Evolutionary conservation across 345 rosid species (phyloP).

Genomic region (Salix brachista): DNA sequence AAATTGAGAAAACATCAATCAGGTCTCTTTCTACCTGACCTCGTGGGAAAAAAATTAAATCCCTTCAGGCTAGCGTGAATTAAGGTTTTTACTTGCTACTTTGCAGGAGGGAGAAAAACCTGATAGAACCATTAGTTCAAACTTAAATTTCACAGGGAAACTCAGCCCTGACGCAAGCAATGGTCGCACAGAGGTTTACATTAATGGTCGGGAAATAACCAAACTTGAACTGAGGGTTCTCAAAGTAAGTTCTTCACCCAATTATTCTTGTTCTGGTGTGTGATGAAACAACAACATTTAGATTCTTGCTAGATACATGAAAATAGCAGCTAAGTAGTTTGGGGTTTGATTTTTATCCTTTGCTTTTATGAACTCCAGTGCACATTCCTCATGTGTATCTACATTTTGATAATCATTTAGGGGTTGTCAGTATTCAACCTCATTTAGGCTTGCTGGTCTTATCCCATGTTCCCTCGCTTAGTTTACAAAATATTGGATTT

Average conservation of each 20-base stretch:
- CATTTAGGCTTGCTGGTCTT: not conserved
- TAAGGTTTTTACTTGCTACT: slow-evolving; percentile 15
- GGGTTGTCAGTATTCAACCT: not conserved
- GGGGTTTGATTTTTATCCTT: not conserved
- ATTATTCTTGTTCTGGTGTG: not conserved
- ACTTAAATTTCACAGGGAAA: slow-evolving; percentile 82
- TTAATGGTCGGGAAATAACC: slow-evolving; percentile 92
- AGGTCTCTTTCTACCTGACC: slow-evolving; percentile 9
- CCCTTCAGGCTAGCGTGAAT: not conserved
- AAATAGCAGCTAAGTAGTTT: not conserved
- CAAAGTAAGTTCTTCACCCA: slow-evolving; percentile 41
- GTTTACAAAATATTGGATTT: not conserved
- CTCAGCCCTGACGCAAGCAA: slow-evolving; percentile 68
- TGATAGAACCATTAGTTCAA: slow-evolving; percentile 72
- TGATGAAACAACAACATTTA: not conserved
- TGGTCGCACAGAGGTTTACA: slow-evolving; percentile 85
- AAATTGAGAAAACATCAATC: not conserved
- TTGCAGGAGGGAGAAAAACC: slow-evolving; percentile 97
- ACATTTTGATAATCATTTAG: not conserved
- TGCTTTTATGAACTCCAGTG: not conserved
- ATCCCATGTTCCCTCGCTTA: not conserved
- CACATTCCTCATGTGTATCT: not conserved
- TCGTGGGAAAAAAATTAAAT: not conserved
- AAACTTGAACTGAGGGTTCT: slow-evolving; percentile 75
- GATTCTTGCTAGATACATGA: not conserved